phyloP scores from a whole-genome alignment of 495 filamentous ascomycete species.

The Penicillium pulvis region DNA sequence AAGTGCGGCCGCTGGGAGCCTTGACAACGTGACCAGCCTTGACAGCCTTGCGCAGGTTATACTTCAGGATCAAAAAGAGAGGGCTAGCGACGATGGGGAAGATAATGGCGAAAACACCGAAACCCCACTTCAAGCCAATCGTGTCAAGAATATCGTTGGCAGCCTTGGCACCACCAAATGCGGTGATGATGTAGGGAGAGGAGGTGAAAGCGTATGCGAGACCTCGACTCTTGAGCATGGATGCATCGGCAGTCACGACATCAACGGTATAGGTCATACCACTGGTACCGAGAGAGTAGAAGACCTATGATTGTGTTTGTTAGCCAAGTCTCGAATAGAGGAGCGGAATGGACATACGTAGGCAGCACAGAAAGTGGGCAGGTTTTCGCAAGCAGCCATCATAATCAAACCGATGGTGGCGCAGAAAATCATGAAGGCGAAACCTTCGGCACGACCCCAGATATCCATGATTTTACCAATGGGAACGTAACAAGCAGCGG shows the following conservation, averaged over 20 bases:
- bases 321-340: background rate
- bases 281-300: constrained; percentile 55
- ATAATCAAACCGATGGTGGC: constrained; percentile 47
- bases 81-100: constrained; percentile 54
- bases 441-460: constrained; percentile 62
- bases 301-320: constrained; percentile 21
- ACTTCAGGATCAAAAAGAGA: constrained; percentile 46
- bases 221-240: constrained; percentile 57
- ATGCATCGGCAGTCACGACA: constrained; percentile 63
- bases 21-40: constrained; percentile 32
- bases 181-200: constrained; percentile 54
- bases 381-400: constrained; percentile 52
- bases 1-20: constrained; percentile 39
- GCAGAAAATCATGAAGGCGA: constrained; percentile 44
- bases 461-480: constrained; percentile 70
- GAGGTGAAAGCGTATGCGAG: constrained; percentile 58
- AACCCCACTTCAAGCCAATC: constrained; percentile 59
- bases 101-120: constrained; percentile 59
- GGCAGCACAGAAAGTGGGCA: constrained; percentile 52
- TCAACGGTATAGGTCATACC: constrained; percentile 56
- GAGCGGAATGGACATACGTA: constrained; percentile 33
- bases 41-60: constrained; percentile 56
- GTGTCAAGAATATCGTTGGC: constrained; percentile 46
- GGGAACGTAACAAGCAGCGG: constrained; percentile 49
- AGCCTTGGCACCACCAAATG: constrained; percentile 32